Percentiles rank a stretch among this genome's conserved stretches.
These are phyloP conservation scores for Fusarium sulawesiense DNA, from an alignment of 2,329 filamentous ascomycete genomes.

Conservation along the genomic window DNA sequence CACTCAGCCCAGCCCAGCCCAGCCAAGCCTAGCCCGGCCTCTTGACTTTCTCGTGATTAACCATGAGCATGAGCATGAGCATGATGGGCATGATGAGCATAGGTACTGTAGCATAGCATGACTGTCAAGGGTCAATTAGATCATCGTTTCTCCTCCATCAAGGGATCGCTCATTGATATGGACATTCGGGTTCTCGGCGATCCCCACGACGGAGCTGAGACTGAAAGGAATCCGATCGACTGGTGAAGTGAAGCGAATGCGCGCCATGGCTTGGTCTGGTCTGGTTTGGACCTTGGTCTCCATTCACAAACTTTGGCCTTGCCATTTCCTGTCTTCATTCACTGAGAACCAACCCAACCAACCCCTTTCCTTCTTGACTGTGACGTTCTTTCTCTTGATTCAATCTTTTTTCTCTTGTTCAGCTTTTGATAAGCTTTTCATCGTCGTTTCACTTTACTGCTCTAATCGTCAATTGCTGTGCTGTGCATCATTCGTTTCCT, in stretches of 20 bases:
- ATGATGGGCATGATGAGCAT: conserved; percentile 30
- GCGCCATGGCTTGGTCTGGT: conserved; percentile 24
- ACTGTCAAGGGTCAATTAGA: conserved; percentile 25
- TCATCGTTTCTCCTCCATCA: conserved; percentile 19
- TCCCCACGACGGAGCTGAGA: conserved; percentile 21
- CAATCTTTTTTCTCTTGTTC: background rate
- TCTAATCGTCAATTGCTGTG: conserved; percentile 9
- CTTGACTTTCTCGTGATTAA: conserved; percentile 30
- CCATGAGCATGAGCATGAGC: conserved; percentile 20
- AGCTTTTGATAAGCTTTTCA: conserved; percentile 9
- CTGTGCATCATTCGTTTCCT: background rate
- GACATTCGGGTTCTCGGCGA: conserved; percentile 33
- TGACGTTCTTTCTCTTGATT: conserved; percentile 22
- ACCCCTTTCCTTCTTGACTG: conserved; percentile 30
- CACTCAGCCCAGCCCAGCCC: conserved; percentile 37
- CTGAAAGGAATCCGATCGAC: conserved; percentile 33
- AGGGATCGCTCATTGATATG: conserved; percentile 20
- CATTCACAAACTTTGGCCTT: conserved; percentile 32
- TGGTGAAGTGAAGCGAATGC: conserved; percentile 28
- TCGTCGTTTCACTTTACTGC: background rate
- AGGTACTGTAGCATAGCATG: background rate
- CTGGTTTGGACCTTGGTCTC: background rate
- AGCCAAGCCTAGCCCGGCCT: conserved; percentile 23
- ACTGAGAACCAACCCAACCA: conserved; percentile 23
- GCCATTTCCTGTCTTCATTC: conserved; percentile 10